Base-by-base conservation (phyloP, 2,329 filamentous ascomycete genomes). In the Sporothrix schenckii region DNA sequence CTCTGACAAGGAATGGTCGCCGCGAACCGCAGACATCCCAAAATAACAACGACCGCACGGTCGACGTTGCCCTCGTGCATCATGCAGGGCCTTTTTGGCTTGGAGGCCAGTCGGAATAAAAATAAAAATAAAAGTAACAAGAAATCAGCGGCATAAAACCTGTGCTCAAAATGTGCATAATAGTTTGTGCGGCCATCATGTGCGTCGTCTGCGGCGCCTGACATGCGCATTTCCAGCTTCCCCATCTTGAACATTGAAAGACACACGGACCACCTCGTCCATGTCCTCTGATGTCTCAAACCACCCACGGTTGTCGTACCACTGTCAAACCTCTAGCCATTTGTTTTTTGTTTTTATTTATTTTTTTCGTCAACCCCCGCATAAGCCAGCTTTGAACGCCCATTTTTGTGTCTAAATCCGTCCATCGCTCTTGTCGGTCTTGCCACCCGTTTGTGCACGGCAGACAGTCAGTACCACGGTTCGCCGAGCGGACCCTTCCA, bases 21-120 rank as follows among this genome's bases (percentile, higher is more conserved):
- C 65, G 21, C 66, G 66, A 68, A 68, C 66, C 52, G 34, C 66
- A 44, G 52, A 52, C 66, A 56, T 14, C 11, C 60, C 39, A 24
- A 47, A 65, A 49, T 27, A 30, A 65, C 21, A 65, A 65, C 27
- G 41, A 56, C 30, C 66, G 65, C 65, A 66, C 65, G 47, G 65
- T 54, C 49, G 30, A 41, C 34, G 65, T 66, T 66, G 30, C 34
- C 53, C 52, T 24, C 63, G 19, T 52, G 53, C 63, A 52, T 49
- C 47, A 52, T 53, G 30, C 49, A 66, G 63, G 49, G 47, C 60
- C 44, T 61, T n/a, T 14, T 7, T 49, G 60, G 60, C 7, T 21
- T 50, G 24, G 24, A 30, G 39, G 60, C 24, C 21, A 44, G 30
- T 52, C 16, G 47, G 34, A 41, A 34, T 49, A 52, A n/a, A 47